Evolutionary conservation across 345 rosid species (phyloP).

Genomic region (Noccaea bulbosa): DNA sequence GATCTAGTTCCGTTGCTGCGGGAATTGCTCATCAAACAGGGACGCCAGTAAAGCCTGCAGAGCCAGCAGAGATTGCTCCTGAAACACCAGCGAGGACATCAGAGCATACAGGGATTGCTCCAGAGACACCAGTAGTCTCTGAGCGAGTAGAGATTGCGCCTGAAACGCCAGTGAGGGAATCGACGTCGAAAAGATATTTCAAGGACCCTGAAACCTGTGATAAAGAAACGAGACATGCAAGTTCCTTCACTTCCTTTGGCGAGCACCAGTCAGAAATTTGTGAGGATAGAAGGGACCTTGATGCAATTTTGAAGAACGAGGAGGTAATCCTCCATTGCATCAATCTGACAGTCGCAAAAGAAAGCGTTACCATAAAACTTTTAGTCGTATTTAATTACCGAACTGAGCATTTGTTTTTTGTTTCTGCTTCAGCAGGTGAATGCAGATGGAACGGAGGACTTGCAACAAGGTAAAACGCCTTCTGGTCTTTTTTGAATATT

Average conservation of each 20-base stretch:
- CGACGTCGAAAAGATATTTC: conserved; percentile 48
- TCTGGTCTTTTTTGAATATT: neutral
- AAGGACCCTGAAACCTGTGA: conserved; percentile 47
- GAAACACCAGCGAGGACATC: conserved; percentile 36
- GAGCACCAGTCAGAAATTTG: conserved; percentile 31
- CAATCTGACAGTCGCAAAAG: neutral
- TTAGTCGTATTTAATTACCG: neutral
- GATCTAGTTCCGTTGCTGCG: conserved; percentile 1
- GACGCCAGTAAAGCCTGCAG: conserved; percentile 33
- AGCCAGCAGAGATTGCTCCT: conserved; percentile 31
- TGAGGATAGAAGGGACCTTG: conserved; percentile 47
- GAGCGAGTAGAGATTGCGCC: conserved; percentile 62
- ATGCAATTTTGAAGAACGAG: conserved; percentile 49
- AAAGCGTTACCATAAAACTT: neutral
- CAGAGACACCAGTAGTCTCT: conserved; percentile 35
- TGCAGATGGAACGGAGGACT: conserved; percentile 30
- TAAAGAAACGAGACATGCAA: conserved; percentile 30
- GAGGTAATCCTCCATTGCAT: conserved; percentile 46
- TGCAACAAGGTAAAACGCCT: conserved; percentile 38
- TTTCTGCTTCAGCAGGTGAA: conserved; percentile 35
- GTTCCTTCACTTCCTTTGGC: conserved; percentile 33
- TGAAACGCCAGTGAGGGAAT: conserved; percentile 59
- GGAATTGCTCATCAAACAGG: conserved; percentile 30
- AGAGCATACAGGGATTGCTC: conserved; percentile 34
- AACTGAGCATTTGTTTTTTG: neutral